Evolutionary conservation across 345 rosid genomes (phyloP).

Genomic region (Citrus hindsii): DNA sequence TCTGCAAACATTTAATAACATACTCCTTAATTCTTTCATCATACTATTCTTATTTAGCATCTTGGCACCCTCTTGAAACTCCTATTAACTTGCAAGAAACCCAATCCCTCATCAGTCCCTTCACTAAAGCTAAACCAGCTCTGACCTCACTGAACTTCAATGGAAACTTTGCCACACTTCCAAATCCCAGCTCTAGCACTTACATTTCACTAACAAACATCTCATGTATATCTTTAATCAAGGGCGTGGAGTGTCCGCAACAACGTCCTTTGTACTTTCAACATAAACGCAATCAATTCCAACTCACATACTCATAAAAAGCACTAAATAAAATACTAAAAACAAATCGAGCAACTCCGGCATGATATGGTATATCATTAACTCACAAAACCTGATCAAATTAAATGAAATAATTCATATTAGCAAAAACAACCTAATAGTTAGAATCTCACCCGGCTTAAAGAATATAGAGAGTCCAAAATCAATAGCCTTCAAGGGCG

Average conservation of each 20-base stretch:
- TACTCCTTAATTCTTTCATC: conserved; percentile 3
- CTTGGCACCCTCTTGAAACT: background rate
- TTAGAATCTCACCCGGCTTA: conserved; percentile 73
- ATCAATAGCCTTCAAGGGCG: conserved; percentile 97
- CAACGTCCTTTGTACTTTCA: background rate
- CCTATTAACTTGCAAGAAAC: background rate
- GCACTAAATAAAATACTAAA: background rate
- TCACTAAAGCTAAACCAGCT: background rate
- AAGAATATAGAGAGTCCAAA: conserved; percentile 97
- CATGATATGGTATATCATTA: background rate
- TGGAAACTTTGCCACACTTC: background rate
- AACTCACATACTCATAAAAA: background rate
- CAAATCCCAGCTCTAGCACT: background rate
- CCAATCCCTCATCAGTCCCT: background rate
- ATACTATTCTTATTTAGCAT: background rate
- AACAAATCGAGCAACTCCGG: background rate
- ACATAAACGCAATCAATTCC: background rate
- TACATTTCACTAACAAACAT: background rate
- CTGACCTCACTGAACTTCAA: background rate
- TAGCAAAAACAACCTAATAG: background rate
- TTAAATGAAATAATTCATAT: background rate
- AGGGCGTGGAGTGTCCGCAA: background rate
- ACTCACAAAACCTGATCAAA: background rate
- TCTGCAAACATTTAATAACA: background rate
- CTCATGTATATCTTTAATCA: background rate